Evolutionary conservation across 192 early-diverging fungal genomes (phyloP).

Genomic region (Rhizoclosmatium globosum): DNA sequence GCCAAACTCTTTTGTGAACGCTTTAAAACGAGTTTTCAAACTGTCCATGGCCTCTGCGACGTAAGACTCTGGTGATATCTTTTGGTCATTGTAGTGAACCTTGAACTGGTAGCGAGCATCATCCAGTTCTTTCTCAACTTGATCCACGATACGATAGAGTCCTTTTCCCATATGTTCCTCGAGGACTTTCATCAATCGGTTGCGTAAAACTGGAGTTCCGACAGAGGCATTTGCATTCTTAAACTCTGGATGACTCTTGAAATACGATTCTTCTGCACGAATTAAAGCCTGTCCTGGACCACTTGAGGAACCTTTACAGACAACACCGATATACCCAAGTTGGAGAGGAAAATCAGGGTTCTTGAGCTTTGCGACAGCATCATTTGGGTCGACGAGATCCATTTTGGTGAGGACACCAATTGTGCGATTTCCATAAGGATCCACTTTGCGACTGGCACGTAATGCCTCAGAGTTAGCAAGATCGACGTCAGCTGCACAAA

Average conservation of each 20-base stretch:
- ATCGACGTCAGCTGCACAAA: constrained; percentile 97
- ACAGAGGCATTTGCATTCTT: constrained; percentile 76
- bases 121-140: constrained; percentile 93
- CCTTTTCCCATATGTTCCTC: constrained; percentile 92
- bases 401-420: constrained; percentile 99
- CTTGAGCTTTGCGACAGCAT: constrained; percentile 79
- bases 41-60: constrained; percentile 93
- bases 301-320: constrained; percentile 69
- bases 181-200: constrained; percentile 86
- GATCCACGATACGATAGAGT: constrained; percentile 84
- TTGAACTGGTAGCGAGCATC: constrained; percentile 98
- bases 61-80: constrained; percentile 94
- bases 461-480: constrained; percentile 98
- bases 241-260: constrained; percentile 61
- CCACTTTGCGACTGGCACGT: constrained; percentile 93
- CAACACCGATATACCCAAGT: constrained; percentile 96
- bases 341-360: constrained; percentile 94
- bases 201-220: constrained; percentile 86
- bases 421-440: constrained; percentile 92
- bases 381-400: constrained; percentile 86
- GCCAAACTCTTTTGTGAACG: constrained; percentile 90
- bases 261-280: constrained; percentile 68
- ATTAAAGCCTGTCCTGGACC: constrained; percentile 45
- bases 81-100: constrained; percentile 97
- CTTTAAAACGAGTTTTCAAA: constrained; percentile 94